Evolutionary conservation across 371 early-diverging fungal genomes (phyloP).

Genomic region (Mortierella sp.): DNA sequence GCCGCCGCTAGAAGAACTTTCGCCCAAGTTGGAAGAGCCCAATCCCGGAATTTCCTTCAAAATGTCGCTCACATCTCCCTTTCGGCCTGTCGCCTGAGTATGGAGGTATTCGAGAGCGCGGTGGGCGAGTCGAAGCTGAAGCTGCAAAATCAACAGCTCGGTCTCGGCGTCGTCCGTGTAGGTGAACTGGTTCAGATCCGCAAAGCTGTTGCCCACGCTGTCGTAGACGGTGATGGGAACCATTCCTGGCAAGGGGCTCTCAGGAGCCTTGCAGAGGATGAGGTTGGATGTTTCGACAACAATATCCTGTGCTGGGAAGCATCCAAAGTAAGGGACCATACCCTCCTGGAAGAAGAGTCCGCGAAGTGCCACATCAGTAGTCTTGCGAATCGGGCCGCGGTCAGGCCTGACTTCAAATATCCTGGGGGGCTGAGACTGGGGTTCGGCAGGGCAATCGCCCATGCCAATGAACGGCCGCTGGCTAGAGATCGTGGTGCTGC

Average conservation of each 20-base stretch:
- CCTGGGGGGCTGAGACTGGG: constrained; percentile 20
- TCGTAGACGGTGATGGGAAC: constrained; percentile 43
- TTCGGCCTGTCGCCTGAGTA: constrained; percentile 40
- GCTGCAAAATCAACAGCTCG: constrained; percentile 47
- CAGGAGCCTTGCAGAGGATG: constrained; percentile 47
- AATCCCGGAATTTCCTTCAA: constrained; percentile 37
- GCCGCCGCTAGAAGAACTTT: not conserved
- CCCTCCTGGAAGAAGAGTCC: constrained; percentile 46
- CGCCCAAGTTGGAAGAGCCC: not conserved
- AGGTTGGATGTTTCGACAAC: constrained; percentile 35
- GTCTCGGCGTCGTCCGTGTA: constrained; percentile 55
- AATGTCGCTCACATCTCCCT: constrained; percentile 36
- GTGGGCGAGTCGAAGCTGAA: constrained; percentile 52
- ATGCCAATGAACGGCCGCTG: constrained; percentile 3
- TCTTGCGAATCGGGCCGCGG: constrained; percentile 49
- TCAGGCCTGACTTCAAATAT: constrained; percentile 40
- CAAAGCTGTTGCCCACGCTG: constrained; percentile 22
- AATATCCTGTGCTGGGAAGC: constrained; percentile 46
- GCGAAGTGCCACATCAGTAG: constrained; percentile 39
- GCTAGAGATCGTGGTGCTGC: not conserved
- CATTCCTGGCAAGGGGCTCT: constrained; percentile 43
- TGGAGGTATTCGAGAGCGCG: constrained; percentile 50
- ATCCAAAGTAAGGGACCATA: constrained; percentile 56
- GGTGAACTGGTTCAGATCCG: constrained; percentile 44
- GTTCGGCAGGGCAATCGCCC: not conserved